Base-by-base conservation (phyloP, 345 rosid species). In the Brassica rapa region DNA sequence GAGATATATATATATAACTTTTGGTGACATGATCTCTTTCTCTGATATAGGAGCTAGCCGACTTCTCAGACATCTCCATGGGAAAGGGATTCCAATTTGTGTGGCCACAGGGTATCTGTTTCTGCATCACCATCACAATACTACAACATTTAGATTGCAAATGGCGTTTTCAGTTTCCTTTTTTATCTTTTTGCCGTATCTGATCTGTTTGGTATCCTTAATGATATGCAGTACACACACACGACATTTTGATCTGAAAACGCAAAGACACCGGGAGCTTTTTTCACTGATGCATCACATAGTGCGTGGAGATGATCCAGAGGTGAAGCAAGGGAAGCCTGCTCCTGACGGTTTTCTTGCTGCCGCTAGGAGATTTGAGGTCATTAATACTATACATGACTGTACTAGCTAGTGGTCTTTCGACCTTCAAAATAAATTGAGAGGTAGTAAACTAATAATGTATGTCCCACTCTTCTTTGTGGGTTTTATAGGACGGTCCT, bases 331-430 rank as follows among this genome's bases (percentile, higher is more conserved):
- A 79, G 98, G 98, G 68, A 92, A 94, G 84, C 98, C 97, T 9
- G 79, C 97, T 1, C 97, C 97, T 1, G 98, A 94, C 70, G 74
- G 87, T 68, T 94, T 94, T 77, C 88, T 92, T 69, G 92, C 97
- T 57, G 98, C 98, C 7, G 87, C 97, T 74, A 87, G 84, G 78
- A 94, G 98, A 86, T 94, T 94, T 77, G 90, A 92, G 97, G 98
- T 27, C 68, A 51, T 1, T 57, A 3, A 55, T 4, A 63, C 65
- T 53, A 19, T 7, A 64, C 62, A 30, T 12, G 32, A 14, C 41
- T 33, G 6, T 19, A 19, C 21, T 19, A 19, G 21, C 21, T 19
- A 19, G 21, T 19, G 21, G 21, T 19, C 21, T 19, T 19, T 19
- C 21, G 21, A 19, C 21, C 21, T 19, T 19, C 21, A 19, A 19